Evolutionary conservation across 2,329 filamentous ascomycete genomes (phyloP), one percentile per base, ranked within the genome.

Genomic region (Aspergillus pseudotamarii): DNA sequence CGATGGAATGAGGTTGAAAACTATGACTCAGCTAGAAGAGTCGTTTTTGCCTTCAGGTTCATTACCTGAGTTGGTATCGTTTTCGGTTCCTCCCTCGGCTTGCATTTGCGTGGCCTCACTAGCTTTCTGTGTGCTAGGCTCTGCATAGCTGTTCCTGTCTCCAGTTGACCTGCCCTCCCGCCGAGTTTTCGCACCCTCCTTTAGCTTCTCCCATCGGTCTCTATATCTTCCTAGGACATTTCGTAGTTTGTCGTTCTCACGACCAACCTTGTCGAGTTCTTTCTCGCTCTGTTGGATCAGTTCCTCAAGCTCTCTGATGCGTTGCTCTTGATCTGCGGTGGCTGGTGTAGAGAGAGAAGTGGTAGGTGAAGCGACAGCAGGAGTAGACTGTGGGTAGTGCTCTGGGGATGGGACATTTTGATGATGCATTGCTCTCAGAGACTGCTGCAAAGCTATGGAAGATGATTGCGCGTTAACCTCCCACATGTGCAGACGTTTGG

Each of bases 391-490:
- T 66, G 66, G 76, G 1, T 60, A 57, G n/a, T 72, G 64, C n/a
- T 75, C 72, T 3, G 73, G 68, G 1, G 73, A 73, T 2, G 72
- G 69, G 6, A 71, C 67, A 38, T 70, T 75, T 26, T 80, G 76
- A 48, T 79, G 78, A 45, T 82, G 79, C 60, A 84, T 78, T 63
- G 82, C 79, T 68, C 83, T 80, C 71, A 88, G 89, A 69, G 92
- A 96, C 75, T 97, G 93, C 16, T 94, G 92, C 38, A 98, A 85
- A 3, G 93, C 92, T 79, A 94, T 87, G 59, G 91, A 92, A 43
- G 91, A 94, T 66, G 90, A 93, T 78, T 98, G 95, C 0, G 93
- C 93, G 71, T 92, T 94, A 45, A 93, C 89, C 78, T 99, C 94
- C 80, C 97, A 99, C 66, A 93, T 91, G 71, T 95, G 91, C n/a